Evolutionary conservation across 2,329 filamentous ascomycete species (phyloP), one percentile per base, ranked within the genome.

Genomic region (Ceratocystis diversiconidia): DNA sequence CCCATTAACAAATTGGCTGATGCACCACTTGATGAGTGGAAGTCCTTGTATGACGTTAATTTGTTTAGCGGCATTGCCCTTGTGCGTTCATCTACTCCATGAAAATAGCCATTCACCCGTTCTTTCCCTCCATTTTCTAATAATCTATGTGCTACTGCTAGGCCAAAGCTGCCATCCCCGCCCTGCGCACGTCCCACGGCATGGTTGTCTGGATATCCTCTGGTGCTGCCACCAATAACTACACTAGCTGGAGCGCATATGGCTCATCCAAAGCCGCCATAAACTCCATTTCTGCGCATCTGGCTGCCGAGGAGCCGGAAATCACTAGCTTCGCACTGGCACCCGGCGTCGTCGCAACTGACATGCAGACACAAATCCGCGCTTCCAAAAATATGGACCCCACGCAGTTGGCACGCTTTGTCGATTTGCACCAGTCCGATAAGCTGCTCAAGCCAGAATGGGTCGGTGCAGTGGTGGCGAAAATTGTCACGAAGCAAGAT

Each of bases 351-450:
- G 87, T 95, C 6, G 88, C 96, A 72, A 96, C 92, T 0, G 87
- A 87, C 63, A 96, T 96, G 92, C 92, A 96, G 74, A 80, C 80
- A n/a, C 82, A 88, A 66, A 82, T 99, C 66, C 80, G 94, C 62
- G 85, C 91, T 60, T 74, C 75, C 46, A 72, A 73, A 1, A 74
- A 73, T 64, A 85, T 85, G 82, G 72, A 78, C 62, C 73, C 78
- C 64, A 73, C 76, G 5, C 82, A 85, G 66, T 87, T 94, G 73
- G 78, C 81, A 6, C 79, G 76, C 32, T 97, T 97, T 71, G 78
- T 83, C 12, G 78, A 82, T 0, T 80, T 88, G 17, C 87, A 91
- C 72, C 81, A 85, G 69, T 80, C 82, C 5, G 91, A 91, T 15
- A 82, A 82, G 62, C 76, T 97, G 62, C 78, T 96, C 69, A 85